Conservation (phyloP, 257 asterid species). For the Striga asiatica region DNA sequence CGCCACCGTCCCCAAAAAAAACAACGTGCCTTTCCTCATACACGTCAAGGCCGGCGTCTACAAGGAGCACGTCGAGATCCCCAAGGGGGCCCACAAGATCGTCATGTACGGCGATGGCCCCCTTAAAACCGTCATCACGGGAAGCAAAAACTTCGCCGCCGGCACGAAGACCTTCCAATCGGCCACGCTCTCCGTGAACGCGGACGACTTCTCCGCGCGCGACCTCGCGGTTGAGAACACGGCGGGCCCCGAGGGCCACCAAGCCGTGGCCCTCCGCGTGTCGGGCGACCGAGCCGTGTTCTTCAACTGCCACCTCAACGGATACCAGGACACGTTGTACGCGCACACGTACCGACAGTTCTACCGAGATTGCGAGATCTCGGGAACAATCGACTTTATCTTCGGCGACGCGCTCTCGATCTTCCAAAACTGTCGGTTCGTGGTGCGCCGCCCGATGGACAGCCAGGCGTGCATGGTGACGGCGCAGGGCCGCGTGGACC, state of each 20-base stretch:
- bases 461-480: conserved; percentile 39
- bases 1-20: conserved; percentile 21
- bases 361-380: conserved; percentile 41
- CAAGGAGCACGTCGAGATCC: conserved; percentile 32
- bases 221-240: conserved; percentile 53
- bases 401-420: conserved; percentile 38
- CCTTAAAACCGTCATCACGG: conserved; percentile 39
- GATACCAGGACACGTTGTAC: conserved; percentile 51
- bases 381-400: conserved; percentile 54
- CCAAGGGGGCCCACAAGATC: conserved; percentile 23
- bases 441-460: conserved; percentile 30
- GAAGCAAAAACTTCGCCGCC: conserved; percentile 29
- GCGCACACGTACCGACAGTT: conserved; percentile 35
- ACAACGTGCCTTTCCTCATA: conserved; percentile 19
- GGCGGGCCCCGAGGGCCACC: conserved; percentile 40
- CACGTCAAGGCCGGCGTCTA: conserved; percentile 57
- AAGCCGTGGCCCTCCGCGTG: conserved; percentile 55
- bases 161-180: conserved; percentile 34
- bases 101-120: conserved; percentile 59
- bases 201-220: conserved; percentile 29
- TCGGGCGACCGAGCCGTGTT: conserved; percentile 33
- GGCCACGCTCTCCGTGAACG: conserved; percentile 39
- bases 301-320: conserved; percentile 40
- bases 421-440: conserved; percentile 43
- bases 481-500: conserved; percentile 40